These are phyloP conservation scores for Darksidea phi DNA, from an alignment of 495 filamentous ascomycete species.

Conservation along the genomic window DNA sequence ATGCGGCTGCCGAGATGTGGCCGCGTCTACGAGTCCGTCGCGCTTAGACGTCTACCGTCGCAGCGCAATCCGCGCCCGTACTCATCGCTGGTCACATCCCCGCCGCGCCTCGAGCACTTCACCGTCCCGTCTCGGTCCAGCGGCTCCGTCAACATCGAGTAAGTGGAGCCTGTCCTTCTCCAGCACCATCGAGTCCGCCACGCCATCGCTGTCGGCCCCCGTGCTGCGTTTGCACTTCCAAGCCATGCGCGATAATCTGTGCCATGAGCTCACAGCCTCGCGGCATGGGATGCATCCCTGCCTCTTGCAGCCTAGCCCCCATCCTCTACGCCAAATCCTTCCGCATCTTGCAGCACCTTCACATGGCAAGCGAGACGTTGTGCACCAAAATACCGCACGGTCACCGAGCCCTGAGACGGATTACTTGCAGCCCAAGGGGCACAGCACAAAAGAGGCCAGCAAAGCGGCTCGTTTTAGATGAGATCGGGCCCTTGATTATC, in stretches of 20 bases:
- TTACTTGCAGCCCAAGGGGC: too few relatives aligned
- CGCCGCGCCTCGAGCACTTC: constrained; percentile 21
- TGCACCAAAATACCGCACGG: not conserved
- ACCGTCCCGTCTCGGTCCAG: constrained; percentile 38
- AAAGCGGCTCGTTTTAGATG: too few relatives aligned
- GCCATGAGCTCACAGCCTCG: not conserved
- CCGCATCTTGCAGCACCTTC: too few relatives aligned
- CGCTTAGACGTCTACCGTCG: not conserved
- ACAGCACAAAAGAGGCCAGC: too few relatives aligned
- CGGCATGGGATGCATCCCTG: not conserved
- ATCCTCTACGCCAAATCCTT: too few relatives aligned
- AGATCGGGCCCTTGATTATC: not conserved
- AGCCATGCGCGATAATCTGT: not conserved
- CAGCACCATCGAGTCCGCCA: not conserved
- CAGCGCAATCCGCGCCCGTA: not conserved
- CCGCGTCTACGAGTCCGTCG: not conserved
- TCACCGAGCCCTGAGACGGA: not conserved
- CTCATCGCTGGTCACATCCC: constrained; percentile 12
- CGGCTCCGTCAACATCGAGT: constrained; percentile 41
- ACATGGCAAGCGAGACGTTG: too few relatives aligned
- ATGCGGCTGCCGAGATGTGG: too few relatives aligned
- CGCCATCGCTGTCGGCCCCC: not conserved
- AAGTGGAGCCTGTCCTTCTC: constrained; percentile 10
- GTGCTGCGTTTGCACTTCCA: not conserved
- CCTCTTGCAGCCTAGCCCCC: too few relatives aligned